Conservation (phyloP, 495 filamentous ascomycete genomes). For the Clohesyomyces aquaticus region DNA sequence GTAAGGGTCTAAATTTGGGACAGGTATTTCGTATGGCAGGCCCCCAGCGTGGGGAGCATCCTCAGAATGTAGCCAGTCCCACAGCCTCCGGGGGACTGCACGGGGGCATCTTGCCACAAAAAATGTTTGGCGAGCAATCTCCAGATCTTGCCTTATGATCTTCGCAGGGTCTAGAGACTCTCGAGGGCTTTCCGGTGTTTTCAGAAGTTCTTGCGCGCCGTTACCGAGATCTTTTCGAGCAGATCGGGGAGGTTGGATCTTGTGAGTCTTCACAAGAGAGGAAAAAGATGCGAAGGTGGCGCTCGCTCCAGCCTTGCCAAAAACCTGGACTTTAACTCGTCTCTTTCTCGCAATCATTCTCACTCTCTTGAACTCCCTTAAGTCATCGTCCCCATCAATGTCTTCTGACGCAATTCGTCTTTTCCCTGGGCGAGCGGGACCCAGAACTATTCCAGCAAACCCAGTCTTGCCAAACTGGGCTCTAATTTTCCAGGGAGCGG, state of each 20-base stretch:
- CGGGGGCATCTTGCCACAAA: no score
- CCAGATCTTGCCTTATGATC: background rate
- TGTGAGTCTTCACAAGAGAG: background rate
- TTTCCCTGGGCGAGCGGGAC: background rate
- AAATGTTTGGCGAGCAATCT: background rate
- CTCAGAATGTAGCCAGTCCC: no score
- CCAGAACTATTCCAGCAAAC: background rate
- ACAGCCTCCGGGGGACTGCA: no score
- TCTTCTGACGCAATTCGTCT: background rate
- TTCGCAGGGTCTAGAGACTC: background rate
- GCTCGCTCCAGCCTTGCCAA: background rate
- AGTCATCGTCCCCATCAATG: conserved; percentile 2
- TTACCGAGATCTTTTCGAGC: background rate
- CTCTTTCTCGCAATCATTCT: background rate
- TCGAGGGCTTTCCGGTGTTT: background rate
- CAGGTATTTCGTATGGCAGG: no score
- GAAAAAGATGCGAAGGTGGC: background rate
- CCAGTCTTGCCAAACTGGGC: conserved; percentile 1
- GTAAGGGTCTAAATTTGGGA: no score
- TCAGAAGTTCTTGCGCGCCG: no score
- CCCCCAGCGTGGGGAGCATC: no score
- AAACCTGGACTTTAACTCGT: background rate
- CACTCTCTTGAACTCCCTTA: background rate
- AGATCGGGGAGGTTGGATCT: background rate
- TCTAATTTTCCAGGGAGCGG: background rate